Evolutionary conservation across 306 rosid species (phyloP).

Genomic region (Quercus cerris): DNA sequence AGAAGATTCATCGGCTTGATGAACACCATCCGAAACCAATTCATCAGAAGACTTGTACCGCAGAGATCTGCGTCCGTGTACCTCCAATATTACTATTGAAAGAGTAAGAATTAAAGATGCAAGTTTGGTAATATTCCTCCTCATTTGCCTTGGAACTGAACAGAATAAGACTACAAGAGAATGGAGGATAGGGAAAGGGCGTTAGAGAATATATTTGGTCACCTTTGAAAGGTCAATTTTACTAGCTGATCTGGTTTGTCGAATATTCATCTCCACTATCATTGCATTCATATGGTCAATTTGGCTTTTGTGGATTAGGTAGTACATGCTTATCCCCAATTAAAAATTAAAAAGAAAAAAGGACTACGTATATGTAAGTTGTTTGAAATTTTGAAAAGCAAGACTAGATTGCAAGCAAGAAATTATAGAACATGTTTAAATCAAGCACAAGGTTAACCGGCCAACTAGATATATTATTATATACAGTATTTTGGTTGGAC

Average conservation of each 20-base stretch:
- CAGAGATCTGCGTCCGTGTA: not conserved
- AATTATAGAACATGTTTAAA: too few relatives aligned
- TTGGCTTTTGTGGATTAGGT: too few relatives aligned
- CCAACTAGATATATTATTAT: too few relatives aligned
- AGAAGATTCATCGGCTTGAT: conserved; percentile 6
- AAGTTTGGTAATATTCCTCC: not conserved
- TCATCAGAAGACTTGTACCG: not conserved
- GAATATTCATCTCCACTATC: not conserved
- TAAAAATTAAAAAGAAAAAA: too few relatives aligned
- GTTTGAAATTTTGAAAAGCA: too few relatives aligned
- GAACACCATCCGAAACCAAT: conserved; percentile 34
- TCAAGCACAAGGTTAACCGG: too few relatives aligned
- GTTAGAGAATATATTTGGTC: not conserved
- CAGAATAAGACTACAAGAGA: not conserved
- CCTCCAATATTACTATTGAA: not conserved
- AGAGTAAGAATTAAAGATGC: not conserved
- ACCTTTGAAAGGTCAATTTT: not conserved
- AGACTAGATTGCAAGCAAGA: too few relatives aligned
- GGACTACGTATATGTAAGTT: too few relatives aligned
- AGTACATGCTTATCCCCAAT: too few relatives aligned
- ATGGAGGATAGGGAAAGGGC: not conserved
- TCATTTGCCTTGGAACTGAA: not conserved
- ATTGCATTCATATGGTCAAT: not conserved
- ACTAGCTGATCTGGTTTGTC: not conserved
- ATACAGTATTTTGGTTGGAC: too few relatives aligned